Base-by-base conservation (phyloP, 2,329 filamentous ascomycete species). In the Amauroascus verrucosus region DNA sequence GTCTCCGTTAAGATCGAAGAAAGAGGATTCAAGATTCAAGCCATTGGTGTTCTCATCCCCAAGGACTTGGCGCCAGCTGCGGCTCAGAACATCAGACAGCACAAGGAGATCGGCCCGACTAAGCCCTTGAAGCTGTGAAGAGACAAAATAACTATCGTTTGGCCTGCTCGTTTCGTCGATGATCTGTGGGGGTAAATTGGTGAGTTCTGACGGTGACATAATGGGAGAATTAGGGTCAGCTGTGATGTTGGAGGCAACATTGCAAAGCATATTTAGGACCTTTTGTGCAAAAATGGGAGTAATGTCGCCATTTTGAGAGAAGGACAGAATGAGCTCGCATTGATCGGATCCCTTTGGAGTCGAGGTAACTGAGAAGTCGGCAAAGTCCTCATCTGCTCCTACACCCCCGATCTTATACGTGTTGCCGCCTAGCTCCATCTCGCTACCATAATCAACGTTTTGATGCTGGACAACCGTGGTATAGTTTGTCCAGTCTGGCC, bases 1-100 rank as follows among this genome's bases (percentile, higher is more conserved):
- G 41, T 72, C 70, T 7, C 70, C 70, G 3, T 69, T 69, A 2
- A 71, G 64, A 2, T 68, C 65, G 53, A 71, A 72, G 61, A 72
- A 72, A 1, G 68, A 71, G 0, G 68, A 67, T 38, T 71, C 67
- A 14, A 70, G 63, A 37, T 69, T 67, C 1, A 63, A 52, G 18
- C 61, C 58, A 2, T 59, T 61, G 7, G 58, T 61, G 28, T 59
- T 56, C 8, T 59, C 51, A 13, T 63, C 58, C 8, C 62, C 63
- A 0, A 72, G 63, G 9, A 71, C 69, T 50, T 71, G 66, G 28
- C 68, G 63, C 70, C 70, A 72, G 13, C 65, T 64, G 16, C 67
- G 64, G 24, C 63, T 68, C 7, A 72, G 60, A 22, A 70, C 65
- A 49, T 70, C 69, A 0, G 68, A 70, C 38, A 71, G 61, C 1